Evolutionary conservation across 805 yeast genomes (phyloP), one percentile per base, ranked within the genome.

Genomic region (Lipomyces kockii): DNA sequence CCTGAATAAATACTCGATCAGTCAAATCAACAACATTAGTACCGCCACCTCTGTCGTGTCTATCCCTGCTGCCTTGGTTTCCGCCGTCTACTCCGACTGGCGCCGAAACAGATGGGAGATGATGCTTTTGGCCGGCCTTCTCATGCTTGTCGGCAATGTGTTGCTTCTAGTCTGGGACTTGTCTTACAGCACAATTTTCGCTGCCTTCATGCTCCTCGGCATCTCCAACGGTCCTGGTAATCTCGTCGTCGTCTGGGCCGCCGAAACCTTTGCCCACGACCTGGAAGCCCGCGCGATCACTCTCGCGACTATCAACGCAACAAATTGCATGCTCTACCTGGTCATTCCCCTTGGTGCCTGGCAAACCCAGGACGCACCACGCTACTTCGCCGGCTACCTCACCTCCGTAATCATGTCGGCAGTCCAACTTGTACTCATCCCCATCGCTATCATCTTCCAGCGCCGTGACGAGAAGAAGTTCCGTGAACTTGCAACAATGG

Each of bases 221-320:
- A 81, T 84, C 66, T 87, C 87, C 8, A 83, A 88, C 85, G 86
- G 88, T 12, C 83, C 83, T 81, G 88, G 88, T 0, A 86, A 89
- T 0, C 85, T 84, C 0, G 76, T 85, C 17, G 85, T 85, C 73
- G 81, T 85, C 17, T 86, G 88, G 87, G 84, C 83, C 62, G 84
- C 84, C 68, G 88, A 85, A 75, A 85, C 86, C 46, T 83, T 86
- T 64, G 80, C 88, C 60, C 80, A 83, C 57, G 86, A 86, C 72
- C 80, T 84, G 3, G 83, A 85, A 68, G 83, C 83, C 59, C 78
- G 89, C 69, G 84, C 87, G 2, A 81, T 86, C 43, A 81, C 83
- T 37, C 78, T 86, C 69, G 85, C 85, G 32, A 74, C 80, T 14
- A 83, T 84, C 84, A 86, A 86, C 73, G 78, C 78, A 57, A 74